phyloP scores from a whole-genome alignment of 495 filamentous ascomycete species.

The Penicillium robsamsonii region DNA sequence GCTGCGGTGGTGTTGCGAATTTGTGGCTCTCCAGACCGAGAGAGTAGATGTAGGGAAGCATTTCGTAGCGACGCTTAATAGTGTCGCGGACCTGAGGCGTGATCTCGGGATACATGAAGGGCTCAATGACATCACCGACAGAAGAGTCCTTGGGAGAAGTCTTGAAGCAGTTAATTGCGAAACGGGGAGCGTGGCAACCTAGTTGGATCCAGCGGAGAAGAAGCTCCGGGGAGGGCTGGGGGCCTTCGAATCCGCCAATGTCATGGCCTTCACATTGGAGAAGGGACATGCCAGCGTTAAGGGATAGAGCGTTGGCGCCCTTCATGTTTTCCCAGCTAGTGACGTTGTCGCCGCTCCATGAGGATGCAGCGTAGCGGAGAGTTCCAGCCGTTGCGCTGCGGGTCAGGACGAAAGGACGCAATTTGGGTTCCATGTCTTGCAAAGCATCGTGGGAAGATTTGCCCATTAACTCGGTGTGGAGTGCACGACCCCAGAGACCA shows the following conservation, averaged over 20 bases:
- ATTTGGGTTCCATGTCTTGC: constrained; percentile 50
- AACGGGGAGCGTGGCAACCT: constrained; percentile 64
- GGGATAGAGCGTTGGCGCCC: constrained; percentile 61
- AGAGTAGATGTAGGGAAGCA: constrained; percentile 67
- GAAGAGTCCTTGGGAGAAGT: constrained; percentile 58
- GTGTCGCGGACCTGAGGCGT: constrained; percentile 56
- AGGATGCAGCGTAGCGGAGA: constrained; percentile 62
- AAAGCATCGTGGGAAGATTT: constrained; percentile 65
- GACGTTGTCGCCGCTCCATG: constrained; percentile 67
- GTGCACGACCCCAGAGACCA: constrained; percentile 61
- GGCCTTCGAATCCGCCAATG: constrained; percentile 70
- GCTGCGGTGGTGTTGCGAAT: constrained; percentile 57
- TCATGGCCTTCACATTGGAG: constrained; percentile 67
- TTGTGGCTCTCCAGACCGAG: constrained; percentile 58
- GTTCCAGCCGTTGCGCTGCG: constrained; percentile 66
- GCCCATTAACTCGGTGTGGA: constrained; percentile 65
- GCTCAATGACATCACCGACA: constrained; percentile 67
- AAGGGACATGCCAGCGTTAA: constrained; percentile 65
- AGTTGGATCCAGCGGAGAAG: constrained; percentile 70
- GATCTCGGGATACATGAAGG: constrained; percentile 68
- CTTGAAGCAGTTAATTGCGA: constrained; percentile 76
- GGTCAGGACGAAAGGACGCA: constrained; percentile 63
- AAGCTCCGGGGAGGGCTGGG: constrained; percentile 64
- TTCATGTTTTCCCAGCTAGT: constrained; percentile 68
- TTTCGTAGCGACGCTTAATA: constrained; percentile 66